These are phyloP conservation scores for Zychaea mexicana DNA, from an alignment of 371 early-diverging fungal species.

Conservation along the genomic window DNA sequence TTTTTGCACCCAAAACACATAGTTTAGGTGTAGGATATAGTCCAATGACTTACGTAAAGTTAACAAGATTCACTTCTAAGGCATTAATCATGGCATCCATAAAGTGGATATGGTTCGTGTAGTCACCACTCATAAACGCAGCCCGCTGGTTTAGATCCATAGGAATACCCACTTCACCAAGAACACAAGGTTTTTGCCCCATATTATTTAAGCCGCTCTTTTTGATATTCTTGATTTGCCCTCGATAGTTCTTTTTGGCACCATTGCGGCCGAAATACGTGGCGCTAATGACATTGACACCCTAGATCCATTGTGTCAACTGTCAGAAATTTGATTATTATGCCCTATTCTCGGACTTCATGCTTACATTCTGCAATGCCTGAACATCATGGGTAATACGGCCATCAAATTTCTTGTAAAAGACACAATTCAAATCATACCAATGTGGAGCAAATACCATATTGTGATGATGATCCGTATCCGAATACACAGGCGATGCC, in stretches of 20 bases:
- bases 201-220: conserved; percentile 60
- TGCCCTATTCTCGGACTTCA: neutral
- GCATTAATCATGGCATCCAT: conserved; percentile 76
- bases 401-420: conserved; percentile 75
- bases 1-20: neutral
- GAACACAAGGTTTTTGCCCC: conserved; percentile 65
- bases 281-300: conserved; percentile 70
- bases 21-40: too few species aligned
- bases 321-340: too few species aligned
- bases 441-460: conserved; percentile 83
- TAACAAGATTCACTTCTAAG: conserved; percentile 74
- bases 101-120: conserved; percentile 67
- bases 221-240: conserved; percentile 73
- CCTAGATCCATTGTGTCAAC: conserved; percentile 30
- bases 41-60: conserved; percentile 61
- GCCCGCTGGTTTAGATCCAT: conserved; percentile 79
- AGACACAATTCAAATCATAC: conserved; percentile 80
- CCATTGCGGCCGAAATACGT: conserved; percentile 83
- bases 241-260: conserved; percentile 73
- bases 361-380: conserved; percentile 62
- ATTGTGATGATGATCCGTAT: conserved; percentile 58
- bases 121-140: conserved; percentile 74
- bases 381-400: conserved; percentile 80
- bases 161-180: conserved; percentile 88
- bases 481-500: conserved; percentile 65